These are phyloP conservation scores for Raphidocelis subcapitata DNA, from an alignment of 139 green algal genomes.

Conservation along the genomic window DNA sequence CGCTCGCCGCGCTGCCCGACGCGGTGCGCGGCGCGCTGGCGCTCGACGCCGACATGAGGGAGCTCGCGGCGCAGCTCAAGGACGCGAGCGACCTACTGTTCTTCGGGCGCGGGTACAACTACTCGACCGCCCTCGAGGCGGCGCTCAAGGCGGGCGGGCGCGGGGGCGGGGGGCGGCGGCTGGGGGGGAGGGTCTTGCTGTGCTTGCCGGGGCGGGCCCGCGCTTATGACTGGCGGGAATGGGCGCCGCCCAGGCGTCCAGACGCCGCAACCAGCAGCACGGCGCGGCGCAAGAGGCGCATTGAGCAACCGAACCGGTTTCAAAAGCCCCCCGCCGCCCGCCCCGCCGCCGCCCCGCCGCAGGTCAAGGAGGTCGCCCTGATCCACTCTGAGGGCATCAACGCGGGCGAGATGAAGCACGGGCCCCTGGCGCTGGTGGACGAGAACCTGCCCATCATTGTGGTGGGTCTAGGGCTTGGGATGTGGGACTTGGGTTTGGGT, in stretches of 20 bases:
- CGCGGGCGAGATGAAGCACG: slow-evolving; percentile 99
- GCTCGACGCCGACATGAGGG: slow-evolving; percentile 76
- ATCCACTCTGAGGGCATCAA: slow-evolving; percentile 97
- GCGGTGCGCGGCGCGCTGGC: slow-evolving; percentile 58
- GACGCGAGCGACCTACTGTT: slow-evolving; percentile 71
- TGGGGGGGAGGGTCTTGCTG: no score
- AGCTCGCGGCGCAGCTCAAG: slow-evolving; percentile 80
- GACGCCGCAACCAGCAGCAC: no score
- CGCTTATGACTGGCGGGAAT: no score
- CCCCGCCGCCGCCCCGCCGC: slow-evolving; percentile 1
- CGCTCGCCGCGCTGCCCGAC: slow-evolving; percentile 58
- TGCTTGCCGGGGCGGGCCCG: no score
- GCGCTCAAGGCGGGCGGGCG: slow-evolving; percentile 73
- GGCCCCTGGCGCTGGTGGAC: slow-evolving; percentile 95
- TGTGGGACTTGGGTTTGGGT: no score
- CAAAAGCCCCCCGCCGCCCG: no score
- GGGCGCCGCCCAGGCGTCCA: no score
- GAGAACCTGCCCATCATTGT: slow-evolving; percentile 93
- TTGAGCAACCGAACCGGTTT: no score
- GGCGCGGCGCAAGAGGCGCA: no score
- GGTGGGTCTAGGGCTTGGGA: no score
- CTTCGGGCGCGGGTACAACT: slow-evolving; percentile 95
- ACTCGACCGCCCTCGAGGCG: slow-evolving; percentile 93
- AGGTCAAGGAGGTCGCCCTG: slow-evolving; percentile 91
- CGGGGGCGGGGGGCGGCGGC: no score